Percentiles rank a stretch among this genome's conserved stretches.
These are phyloP conservation scores for Curvularia hawaiiensis DNA, from an alignment of 2,329 filamentous ascomycete species.

Conservation along the genomic window DNA sequence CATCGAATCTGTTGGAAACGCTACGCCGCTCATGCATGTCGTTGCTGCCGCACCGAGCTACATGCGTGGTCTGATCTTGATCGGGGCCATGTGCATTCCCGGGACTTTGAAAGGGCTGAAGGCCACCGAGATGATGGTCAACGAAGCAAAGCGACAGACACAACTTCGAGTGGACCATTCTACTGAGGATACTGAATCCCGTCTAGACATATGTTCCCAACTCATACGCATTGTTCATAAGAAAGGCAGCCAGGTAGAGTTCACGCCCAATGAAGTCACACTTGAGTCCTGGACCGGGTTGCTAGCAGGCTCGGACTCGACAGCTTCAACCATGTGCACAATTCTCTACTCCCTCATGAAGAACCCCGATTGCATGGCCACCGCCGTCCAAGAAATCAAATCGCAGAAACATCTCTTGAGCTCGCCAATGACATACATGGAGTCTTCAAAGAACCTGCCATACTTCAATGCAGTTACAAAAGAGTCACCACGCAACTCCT, in stretches of 20 bases:
- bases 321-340: slow-evolving; percentile 38
- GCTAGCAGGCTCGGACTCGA: slow-evolving; percentile 47
- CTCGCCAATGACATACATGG: slow-evolving; percentile 24
- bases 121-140: slow-evolving; percentile 34
- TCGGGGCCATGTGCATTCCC: slow-evolving; percentile 27
- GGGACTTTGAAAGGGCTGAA: slow-evolving; percentile 29
- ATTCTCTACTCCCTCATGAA: slow-evolving; percentile 49
- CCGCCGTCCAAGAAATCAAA: slow-evolving; percentile 27
- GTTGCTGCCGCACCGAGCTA: slow-evolving; percentile 39
- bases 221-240: slow-evolving; percentile 34
- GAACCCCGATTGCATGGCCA: slow-evolving; percentile 29
- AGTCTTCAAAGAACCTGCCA: slow-evolving; percentile 26
- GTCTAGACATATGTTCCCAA: slow-evolving; percentile 16
- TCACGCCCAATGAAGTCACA: slow-evolving; percentile 37
- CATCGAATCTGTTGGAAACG: slow-evolving; percentile 45
- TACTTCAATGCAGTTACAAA: slow-evolving; percentile 44
- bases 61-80: slow-evolving; percentile 35
- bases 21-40: slow-evolving; percentile 40
- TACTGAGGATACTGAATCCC: slow-evolving; percentile 21
- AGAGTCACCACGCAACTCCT: slow-evolving; percentile 28
- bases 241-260: slow-evolving; percentile 39
- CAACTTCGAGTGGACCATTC: slow-evolving; percentile 16
- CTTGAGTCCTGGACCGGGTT: slow-evolving; percentile 36
- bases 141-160: slow-evolving; percentile 14
- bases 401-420: slow-evolving; percentile 19